Evolutionary conservation across 1,139 yeast genomes (phyloP).

Genomic region (Hemisphaericaspora subhashii): DNA sequence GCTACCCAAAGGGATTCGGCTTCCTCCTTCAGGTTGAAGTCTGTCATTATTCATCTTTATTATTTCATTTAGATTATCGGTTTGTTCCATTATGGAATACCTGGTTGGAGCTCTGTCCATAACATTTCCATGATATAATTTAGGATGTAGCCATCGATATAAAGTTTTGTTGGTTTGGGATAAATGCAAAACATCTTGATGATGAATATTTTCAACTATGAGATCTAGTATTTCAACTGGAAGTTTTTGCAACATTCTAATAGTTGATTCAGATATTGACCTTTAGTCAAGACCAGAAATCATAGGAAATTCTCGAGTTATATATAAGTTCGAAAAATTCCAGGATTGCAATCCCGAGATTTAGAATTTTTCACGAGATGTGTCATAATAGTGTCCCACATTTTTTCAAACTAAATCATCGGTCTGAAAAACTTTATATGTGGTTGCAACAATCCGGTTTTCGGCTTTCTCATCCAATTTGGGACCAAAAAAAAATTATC

Average conservation of each 20-base stretch:
- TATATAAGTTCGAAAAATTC: no score
- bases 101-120: conserved; percentile 21
- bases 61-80: not conserved
- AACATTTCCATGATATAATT: conserved; percentile 21
- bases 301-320: not conserved
- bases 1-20: conserved; percentile 6
- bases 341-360: no score
- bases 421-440: not conserved
- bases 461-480: conserved; percentile 5
- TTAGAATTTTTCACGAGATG: no score
- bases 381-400: no score
- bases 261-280: not conserved
- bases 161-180: conserved; percentile 18
- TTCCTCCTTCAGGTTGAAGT: not conserved
- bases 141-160: conserved; percentile 17
- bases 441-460: conserved; percentile 7
- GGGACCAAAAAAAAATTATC: conserved; percentile 12
- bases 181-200: conserved; percentile 20
- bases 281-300: no score
- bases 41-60: not conserved
- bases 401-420: not conserved
- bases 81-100: not conserved
- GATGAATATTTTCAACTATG: conserved; percentile 18
- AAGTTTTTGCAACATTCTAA: conserved; percentile 17
- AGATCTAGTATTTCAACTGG: conserved; percentile 24